Percentiles rank a stretch among this genome's conserved stretches.
These are phyloP conservation scores for Endothia cerciana DNA, from an alignment of 2,329 filamentous ascomycete species.

Conservation along the genomic window DNA sequence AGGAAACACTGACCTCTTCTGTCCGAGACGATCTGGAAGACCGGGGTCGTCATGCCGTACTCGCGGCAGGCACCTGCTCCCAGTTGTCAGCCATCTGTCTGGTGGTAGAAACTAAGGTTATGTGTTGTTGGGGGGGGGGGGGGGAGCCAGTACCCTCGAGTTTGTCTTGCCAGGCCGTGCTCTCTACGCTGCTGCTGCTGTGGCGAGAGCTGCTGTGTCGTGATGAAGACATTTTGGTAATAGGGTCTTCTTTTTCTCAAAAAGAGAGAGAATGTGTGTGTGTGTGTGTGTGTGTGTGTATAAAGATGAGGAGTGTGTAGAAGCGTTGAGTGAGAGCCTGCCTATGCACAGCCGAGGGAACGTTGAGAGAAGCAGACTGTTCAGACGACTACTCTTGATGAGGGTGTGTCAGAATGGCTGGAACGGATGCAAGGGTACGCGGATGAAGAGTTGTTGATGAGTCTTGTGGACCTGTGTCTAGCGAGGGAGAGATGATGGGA, in stretches of 20 bases:
- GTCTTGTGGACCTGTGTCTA: constrained; percentile 9
- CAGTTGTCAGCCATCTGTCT: not conserved
- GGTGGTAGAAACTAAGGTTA: no score
- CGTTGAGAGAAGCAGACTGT: not conserved
- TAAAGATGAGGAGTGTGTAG: not conserved
- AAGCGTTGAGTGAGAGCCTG: not conserved
- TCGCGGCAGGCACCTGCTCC: constrained; percentile 39
- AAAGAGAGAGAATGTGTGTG: no score
- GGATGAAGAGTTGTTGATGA: not conserved
- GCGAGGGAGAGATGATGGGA: constrained; percentile 17
- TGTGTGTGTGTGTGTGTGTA: constrained; percentile 11
- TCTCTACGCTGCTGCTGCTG: constrained; percentile 31
- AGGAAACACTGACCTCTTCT: constrained; percentile 37
- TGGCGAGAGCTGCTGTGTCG: constrained; percentile 27
- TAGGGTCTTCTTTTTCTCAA: no score
- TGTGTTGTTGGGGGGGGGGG: not conserved
- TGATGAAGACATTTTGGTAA: constrained; percentile 26
- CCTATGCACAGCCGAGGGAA: not conserved
- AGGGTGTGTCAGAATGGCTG: not conserved
- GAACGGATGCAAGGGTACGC: not conserved
- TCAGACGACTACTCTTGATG: not conserved
- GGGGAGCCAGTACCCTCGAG: constrained; percentile 32
- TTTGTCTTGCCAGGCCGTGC: constrained; percentile 39
- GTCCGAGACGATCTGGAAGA: constrained; percentile 41
- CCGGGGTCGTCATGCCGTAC: constrained; percentile 36